Evolutionary conservation across 768 basidiomycete genomes (phyloP), one percentile per base, ranked within the genome.

Genomic region (Gautieria morchelliformis): DNA sequence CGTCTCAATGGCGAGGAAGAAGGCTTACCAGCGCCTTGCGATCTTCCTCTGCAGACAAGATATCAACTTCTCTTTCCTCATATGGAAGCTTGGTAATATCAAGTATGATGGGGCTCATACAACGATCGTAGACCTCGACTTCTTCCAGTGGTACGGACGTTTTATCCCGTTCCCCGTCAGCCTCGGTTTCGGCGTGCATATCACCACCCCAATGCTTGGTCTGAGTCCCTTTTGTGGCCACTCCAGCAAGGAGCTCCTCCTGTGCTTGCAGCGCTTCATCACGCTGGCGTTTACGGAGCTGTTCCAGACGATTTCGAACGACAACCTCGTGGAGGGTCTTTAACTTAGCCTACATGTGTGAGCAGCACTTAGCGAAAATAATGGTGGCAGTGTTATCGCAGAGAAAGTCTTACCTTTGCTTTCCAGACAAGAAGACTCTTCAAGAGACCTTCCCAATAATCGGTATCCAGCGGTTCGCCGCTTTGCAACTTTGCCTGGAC

Each of bases 341-440:
- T 41, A 99, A 78, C 66, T 94, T 96, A 7, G 93, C 87, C 93
- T 95, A 58, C 48, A 57, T 37, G 47, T 8, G 58, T 51, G 61
- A n/a, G 59, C 42, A 42, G 12, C 12, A 49, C 7, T 27, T 24
- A 27, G 12, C 27, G 27, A 5, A 20, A 33, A 15, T 11, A 52
- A 35, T 15, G 42, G 15, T 30, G 58, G 32, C 24, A 19, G 27
- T 41, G 17, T 8, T 49, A n/a, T 15, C 35, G 35, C 47, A 56
- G 47, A 30, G 54, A 46, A 1, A 1, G 62, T 64, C 50, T 19
- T 63, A 92, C 93, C 76, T 97, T 97, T 20, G 96, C 89, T 72
- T 98, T 98, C 86, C 91, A 96, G 3, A 98, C 95, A 22, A 97
- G 75, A 35, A 99, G 70, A 68, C 89, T 96, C 70, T 93, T 89